These are phyloP conservation scores for Coleophoma cylindrospora DNA, from an alignment of 2,329 filamentous ascomycete genomes.

Conservation along the genomic window DNA sequence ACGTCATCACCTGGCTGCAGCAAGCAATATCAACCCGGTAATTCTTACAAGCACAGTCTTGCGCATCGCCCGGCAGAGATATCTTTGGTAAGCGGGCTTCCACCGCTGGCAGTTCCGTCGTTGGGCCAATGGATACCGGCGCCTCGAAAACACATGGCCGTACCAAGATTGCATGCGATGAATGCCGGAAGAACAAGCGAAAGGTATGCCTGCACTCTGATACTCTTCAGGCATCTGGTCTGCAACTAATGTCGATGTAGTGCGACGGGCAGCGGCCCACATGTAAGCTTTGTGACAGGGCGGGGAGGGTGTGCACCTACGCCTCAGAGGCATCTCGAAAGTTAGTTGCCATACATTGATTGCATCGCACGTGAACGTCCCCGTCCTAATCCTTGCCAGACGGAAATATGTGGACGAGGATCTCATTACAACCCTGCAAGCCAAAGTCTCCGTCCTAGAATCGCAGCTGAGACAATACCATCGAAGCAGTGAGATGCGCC, in stretches of 20 bases:
- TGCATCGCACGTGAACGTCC: too few species aligned
- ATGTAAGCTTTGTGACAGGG: constrained; percentile 3
- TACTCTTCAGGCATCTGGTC: too few species aligned
- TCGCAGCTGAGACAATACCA: not conserved
- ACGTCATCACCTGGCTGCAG: too few species aligned
- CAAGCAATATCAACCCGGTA: too few species aligned
- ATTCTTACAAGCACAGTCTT: too few species aligned
- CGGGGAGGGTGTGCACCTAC: not conserved
- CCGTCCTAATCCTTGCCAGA: not conserved
- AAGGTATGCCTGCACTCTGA: constrained; percentile 1
- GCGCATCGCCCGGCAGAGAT: too few species aligned
- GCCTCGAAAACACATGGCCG: not conserved
- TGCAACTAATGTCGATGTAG: not conserved
- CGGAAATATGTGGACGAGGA: not conserved
- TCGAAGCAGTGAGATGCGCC: not conserved
- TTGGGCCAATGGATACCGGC: too few species aligned
- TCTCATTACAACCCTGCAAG: too few species aligned
- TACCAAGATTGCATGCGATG: constrained; percentile 6
- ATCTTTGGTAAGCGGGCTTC: too few species aligned
- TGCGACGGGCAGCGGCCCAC: constrained; percentile 6
- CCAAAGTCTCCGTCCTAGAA: not conserved
- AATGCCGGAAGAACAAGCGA: constrained; percentile 10
- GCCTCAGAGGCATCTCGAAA: not conserved
- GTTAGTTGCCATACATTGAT: not conserved
- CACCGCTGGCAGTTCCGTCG: too few species aligned